Evolutionary conservation across 1,139 yeast species (phyloP).

Genomic region (Meyerozyma sp.): DNA sequence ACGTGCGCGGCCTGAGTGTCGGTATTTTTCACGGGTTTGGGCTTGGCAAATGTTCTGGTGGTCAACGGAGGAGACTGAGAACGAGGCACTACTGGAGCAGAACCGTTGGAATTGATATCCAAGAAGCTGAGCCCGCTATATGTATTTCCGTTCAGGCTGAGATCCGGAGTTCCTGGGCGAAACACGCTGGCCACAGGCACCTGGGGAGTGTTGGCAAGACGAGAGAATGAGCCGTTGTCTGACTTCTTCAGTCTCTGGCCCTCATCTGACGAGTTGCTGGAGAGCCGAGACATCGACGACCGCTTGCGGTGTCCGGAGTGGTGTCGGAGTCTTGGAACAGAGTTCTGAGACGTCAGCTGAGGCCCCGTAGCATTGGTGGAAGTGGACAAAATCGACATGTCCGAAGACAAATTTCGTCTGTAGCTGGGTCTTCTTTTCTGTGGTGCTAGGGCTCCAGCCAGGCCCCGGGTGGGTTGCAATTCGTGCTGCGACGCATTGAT

Average conservation of each 20-base stretch:
- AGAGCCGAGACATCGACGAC: constrained; percentile 28
- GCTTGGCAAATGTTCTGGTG: constrained; percentile 4
- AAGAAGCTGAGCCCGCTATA: neutral
- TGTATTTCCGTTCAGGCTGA: neutral
- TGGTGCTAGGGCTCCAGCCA: neutral
- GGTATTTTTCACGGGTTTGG: neutral
- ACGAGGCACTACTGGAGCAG: neutral
- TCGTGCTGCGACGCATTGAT: constrained; percentile 24
- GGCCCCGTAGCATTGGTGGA: constrained; percentile 23
- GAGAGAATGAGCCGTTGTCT: neutral
- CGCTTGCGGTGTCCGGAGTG: constrained; percentile 17
- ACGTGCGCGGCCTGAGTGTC: neutral
- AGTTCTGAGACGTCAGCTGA: constrained; percentile 3
- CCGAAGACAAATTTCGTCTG: constrained; percentile 32
- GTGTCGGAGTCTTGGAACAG: neutral
- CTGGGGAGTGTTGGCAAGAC: neutral
- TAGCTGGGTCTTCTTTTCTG: constrained; percentile 27
- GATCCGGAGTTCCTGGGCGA: neutral
- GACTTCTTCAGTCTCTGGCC: constrained; percentile 10
- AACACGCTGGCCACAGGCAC: neutral
- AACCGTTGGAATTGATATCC: neutral
- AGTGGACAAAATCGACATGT: constrained; percentile 30
- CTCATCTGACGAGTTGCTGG: constrained; percentile 38
- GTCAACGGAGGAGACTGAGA: constrained; percentile 36
- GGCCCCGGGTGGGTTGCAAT: constrained; percentile 4